These are phyloP conservation scores for Claviceps sorghi DNA, from an alignment of 2,329 filamentous ascomycete genomes.

Conservation along the genomic window DNA sequence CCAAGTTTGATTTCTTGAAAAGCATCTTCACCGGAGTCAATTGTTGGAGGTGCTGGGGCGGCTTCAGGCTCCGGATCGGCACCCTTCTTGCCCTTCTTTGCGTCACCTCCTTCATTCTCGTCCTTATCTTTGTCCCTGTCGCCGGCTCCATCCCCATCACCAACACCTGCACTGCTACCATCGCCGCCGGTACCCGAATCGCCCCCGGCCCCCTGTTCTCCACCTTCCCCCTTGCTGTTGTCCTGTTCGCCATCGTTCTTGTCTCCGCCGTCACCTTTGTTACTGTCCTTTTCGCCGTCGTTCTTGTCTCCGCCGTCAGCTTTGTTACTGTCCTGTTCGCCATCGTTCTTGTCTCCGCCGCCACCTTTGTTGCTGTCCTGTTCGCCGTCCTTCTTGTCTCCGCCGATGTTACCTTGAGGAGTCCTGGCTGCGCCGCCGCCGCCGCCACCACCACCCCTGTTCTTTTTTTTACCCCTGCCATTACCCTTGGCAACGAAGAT, in stretches of 20 bases:
- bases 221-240: background rate
- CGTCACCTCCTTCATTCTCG: conserved; percentile 21
- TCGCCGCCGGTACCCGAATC: background rate
- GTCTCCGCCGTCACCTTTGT: conserved; percentile 1
- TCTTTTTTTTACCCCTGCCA: conserved; percentile 11
- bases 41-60: conserved; percentile 14
- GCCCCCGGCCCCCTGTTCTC: background rate
- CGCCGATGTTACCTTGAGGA: conserved; percentile 5
- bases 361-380: background rate
- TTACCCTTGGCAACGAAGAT: conserved; percentile 6
- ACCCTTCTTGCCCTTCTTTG: conserved; percentile 20
- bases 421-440: conserved; percentile 3
- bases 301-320: conserved; percentile 3
- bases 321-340: too few species aligned
- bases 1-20: conserved; percentile 55
- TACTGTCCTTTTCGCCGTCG: background rate
- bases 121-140: conserved; percentile 11
- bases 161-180: conserved; percentile 3
- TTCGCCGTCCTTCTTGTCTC: conserved; percentile 1
- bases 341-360: conserved; percentile 1
- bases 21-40: conserved; percentile 30
- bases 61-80: conserved; percentile 14
- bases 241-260: background rate
- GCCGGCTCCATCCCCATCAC: conserved; percentile 1
- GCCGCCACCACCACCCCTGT: conserved; percentile 3